phyloP scores from a whole-genome alignment of 331 rosid genomes.

The Ulmus americana region DNA sequence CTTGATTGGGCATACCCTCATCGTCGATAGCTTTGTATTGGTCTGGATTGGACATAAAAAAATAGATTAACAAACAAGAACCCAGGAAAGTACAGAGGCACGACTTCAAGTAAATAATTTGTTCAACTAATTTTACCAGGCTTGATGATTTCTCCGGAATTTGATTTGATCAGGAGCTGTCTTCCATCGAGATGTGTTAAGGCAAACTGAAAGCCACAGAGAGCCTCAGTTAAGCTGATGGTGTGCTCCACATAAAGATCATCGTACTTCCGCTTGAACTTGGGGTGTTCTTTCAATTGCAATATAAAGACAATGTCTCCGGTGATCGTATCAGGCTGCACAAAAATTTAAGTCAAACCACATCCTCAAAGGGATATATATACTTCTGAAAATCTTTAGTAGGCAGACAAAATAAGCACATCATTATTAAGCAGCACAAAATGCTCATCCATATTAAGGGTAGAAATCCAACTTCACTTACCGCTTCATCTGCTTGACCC shows the following conservation, averaged over 20 bases:
- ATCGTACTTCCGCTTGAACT: slow-evolving; percentile 45
- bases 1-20: slow-evolving; percentile 70
- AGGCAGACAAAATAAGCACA: not conserved
- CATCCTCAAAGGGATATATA: not conserved
- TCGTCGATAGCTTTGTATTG: slow-evolving; percentile 61
- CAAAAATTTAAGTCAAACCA: not conserved
- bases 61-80: not conserved
- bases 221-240: slow-evolving; percentile 59
- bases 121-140: slow-evolving; percentile 41
- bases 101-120: not conserved
- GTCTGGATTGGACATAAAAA: slow-evolving; percentile 26
- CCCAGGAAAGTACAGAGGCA: not conserved
- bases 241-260: slow-evolving; percentile 57
- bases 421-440: not conserved
- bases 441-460: not conserved
- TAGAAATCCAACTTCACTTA: slow-evolving; percentile 26
- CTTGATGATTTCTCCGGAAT: slow-evolving; percentile 63
- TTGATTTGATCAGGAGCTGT: slow-evolving; percentile 59
- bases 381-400: not conserved
- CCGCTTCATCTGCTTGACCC: slow-evolving; percentile 83
- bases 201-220: slow-evolving; percentile 64
- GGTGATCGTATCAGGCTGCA: slow-evolving; percentile 61
- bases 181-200: slow-evolving; percentile 70
- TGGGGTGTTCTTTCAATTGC: slow-evolving; percentile 64
- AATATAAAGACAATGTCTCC: slow-evolving; percentile 62